Evolutionary conservation across 495 filamentous ascomycete species (phyloP), one percentile per base, ranked within the genome.

Genomic region (Podospora didyma): DNA sequence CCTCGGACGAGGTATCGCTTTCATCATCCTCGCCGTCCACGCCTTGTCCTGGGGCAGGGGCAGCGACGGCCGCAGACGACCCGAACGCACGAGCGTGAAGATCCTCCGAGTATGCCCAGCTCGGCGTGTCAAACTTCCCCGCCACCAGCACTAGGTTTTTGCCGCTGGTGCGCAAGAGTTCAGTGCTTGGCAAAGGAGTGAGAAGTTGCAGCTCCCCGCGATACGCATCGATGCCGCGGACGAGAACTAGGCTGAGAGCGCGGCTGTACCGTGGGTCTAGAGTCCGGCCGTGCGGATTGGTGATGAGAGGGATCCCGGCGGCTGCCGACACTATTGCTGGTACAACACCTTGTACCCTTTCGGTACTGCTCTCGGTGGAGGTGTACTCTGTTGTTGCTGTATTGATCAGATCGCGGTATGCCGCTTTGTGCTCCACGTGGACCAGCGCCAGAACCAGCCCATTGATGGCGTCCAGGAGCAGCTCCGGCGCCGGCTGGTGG

Each of bases 91-190:
- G 26, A 49, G 60, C 54, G 46, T 74, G 70, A 5, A 82, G 49
- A 16, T 79, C 76, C 59, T 85, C 82, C 1, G 73, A 73, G 54
- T 82, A 84, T 12, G 79, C 79, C 83, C 82, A 86, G 10, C 65
- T 76, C 2, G 83, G 82, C 10, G 79, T 66, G 56, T 84, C 82
- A 45, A 83, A 79, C 65, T 74, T 80, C 3, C 82, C 82, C 42
- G 75, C 74, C 6, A 86, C 75, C n/a, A 85, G 68, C 3, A 83
- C 78, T 26, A 84, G 66, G 22, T 72, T 59, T 23, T 69, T 66
- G 11, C 69, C 75, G 1, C 23, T 59, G 17, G 53, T 57, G 2
- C 64, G 62, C 46, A 70, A 59, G 14, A 80, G 57, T 16, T 50
- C 56, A 17, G 59, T 64, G 6, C 28, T 48, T 2, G 70, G 39